Evolutionary conservation across 495 filamentous ascomycete genomes (phyloP).

Genomic region (Poronia punctata): DNA sequence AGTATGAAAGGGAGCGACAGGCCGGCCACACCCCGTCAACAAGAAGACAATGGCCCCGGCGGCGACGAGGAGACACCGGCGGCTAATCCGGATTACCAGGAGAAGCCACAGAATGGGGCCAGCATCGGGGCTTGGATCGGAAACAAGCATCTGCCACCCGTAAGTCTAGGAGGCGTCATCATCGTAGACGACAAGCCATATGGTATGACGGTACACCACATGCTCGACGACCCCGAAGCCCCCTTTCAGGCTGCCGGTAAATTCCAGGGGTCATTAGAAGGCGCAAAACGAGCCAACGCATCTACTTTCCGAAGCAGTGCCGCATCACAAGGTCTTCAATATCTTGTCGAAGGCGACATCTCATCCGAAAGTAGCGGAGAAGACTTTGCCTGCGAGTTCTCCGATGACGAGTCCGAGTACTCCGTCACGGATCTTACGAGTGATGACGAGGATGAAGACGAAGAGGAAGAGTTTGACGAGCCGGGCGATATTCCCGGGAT

Average conservation of each 20-base stretch:
- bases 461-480: slow-evolving; percentile 43
- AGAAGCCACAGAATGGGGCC: slow-evolving; percentile 72
- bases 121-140: slow-evolving; percentile 88
- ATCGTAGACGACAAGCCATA: slow-evolving; percentile 75
- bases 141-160: slow-evolving; percentile 76
- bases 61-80: slow-evolving; percentile 29
- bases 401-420: slow-evolving; percentile 49
- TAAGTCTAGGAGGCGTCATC: slow-evolving; percentile 82
- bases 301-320: slow-evolving; percentile 29
- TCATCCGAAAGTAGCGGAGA: slow-evolving; percentile 33
- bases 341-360: slow-evolving; percentile 23
- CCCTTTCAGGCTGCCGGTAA: slow-evolving; percentile 40
- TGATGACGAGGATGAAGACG: slow-evolving; percentile 35
- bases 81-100: slow-evolving; percentile 61
- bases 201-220: slow-evolving; percentile 93
- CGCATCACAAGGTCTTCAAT: slow-evolving; percentile 9
- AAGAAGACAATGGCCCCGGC: slow-evolving; percentile 13
- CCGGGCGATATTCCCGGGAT: slow-evolving; percentile 82
- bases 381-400: slow-evolving; percentile 42
- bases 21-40: background rate
- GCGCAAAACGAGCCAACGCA: slow-evolving; percentile 21
- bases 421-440: slow-evolving; percentile 42
- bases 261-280: slow-evolving; percentile 5
- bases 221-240: slow-evolving; percentile 76
- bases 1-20: slow-evolving; percentile 28